Evolutionary conservation across 805 yeast species (phyloP).

Genomic region (Brettanomyces anomalus): DNA sequence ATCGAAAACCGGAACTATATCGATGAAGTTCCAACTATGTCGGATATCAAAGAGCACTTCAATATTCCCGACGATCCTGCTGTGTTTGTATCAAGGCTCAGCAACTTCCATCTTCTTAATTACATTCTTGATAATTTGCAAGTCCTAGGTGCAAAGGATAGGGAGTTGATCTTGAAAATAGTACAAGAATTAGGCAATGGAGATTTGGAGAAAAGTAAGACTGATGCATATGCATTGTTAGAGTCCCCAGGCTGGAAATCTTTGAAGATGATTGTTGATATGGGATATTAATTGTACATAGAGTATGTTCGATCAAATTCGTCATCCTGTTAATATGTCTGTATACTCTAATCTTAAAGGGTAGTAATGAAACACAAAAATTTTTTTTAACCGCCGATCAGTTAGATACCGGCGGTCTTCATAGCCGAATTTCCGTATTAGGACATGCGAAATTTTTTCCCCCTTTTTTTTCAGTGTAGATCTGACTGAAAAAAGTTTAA

Average conservation of each 20-base stretch:
- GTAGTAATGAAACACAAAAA: too few species aligned
- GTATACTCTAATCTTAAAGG: too few species aligned
- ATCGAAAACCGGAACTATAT: slow-evolving; percentile 72
- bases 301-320: too few species aligned
- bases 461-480: neutral
- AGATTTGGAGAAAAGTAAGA: slow-evolving; percentile 24
- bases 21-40: slow-evolving; percentile 65
- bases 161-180: slow-evolving; percentile 36
- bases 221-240: slow-evolving; percentile 32
- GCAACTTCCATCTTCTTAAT: slow-evolving; percentile 72
- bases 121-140: slow-evolving; percentile 45
- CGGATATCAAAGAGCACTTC: slow-evolving; percentile 43
- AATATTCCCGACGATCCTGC: slow-evolving; percentile 12
- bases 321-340: too few species aligned
- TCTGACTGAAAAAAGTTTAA: too few species aligned
- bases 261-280: slow-evolving; percentile 39
- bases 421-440: too few species aligned
- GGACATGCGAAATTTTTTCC: too few species aligned
- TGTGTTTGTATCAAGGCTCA: slow-evolving; percentile 19
- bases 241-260: slow-evolving; percentile 81
- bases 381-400: too few species aligned
- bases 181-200: slow-evolving; percentile 34
- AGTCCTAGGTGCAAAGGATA: slow-evolving; percentile 50
- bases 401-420: too few species aligned
- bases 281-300: slow-evolving; percentile 6